These are phyloP conservation scores for Pilasporangium apinafurcum DNA, from an alignment of 352 stramenopile genomes.

Conservation along the genomic window DNA sequence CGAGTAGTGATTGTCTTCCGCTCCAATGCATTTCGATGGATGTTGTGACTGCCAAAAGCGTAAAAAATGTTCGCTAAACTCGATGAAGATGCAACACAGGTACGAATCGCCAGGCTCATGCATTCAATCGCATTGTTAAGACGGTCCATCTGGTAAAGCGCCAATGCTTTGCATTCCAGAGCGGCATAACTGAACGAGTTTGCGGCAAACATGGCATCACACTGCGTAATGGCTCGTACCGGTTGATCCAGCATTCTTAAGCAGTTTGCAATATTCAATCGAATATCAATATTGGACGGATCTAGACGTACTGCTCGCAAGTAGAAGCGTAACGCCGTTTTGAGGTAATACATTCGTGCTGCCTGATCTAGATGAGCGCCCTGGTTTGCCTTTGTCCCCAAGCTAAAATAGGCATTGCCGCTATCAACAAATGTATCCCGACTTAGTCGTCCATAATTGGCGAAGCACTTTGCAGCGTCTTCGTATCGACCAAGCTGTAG, in stretches of 20 bases:
- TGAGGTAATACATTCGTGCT: constrained; percentile 29
- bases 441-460: constrained; percentile 46
- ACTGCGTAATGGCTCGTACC: constrained; percentile 40
- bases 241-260: constrained; percentile 43
- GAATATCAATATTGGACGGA: constrained; percentile 47
- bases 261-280: constrained; percentile 66
- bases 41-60: constrained; percentile 38
- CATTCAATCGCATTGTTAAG: constrained; percentile 36
- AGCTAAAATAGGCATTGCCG: constrained; percentile 74
- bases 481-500: constrained; percentile 67
- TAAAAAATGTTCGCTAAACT: constrained; percentile 61
- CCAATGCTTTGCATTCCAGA: constrained; percentile 56
- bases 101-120: constrained; percentile 50
- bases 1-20: constrained; percentile 34
- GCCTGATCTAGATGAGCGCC: constrained; percentile 26
- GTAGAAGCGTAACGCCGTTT: constrained; percentile 63
- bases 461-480: constrained; percentile 54
- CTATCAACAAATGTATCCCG: constrained; percentile 64
- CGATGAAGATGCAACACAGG: constrained; percentile 50
- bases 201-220: constrained; percentile 29
- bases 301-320: constrained; percentile 50
- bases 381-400: constrained; percentile 31
- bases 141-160: constrained; percentile 38
- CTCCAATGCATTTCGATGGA: constrained; percentile 52
- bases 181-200: constrained; percentile 41